phyloP scores from a whole-genome alignment of 768 basidiomycete species.

The Panus rudis region DNA sequence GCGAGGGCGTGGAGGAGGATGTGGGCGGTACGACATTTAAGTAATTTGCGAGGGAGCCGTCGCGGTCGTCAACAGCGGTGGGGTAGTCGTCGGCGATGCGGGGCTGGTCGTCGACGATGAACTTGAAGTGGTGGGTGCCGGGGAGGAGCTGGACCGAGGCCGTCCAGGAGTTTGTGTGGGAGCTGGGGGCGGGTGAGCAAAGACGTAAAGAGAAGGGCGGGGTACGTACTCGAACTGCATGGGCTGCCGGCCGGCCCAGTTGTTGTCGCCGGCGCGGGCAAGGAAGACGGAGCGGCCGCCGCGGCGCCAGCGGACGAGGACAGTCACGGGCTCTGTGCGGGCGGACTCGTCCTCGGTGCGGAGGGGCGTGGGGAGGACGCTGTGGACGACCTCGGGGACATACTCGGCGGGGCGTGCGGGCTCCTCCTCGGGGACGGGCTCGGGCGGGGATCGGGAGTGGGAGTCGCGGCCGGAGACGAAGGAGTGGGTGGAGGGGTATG shows the following conservation, averaged over 20 bases:
- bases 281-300: slow-evolving; percentile 59
- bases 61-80: slow-evolving; percentile 80
- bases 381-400: slow-evolving; percentile 51
- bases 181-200: slow-evolving; percentile 9
- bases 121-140: slow-evolving; percentile 91
- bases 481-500: slow-evolving; percentile 38
- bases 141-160: slow-evolving; percentile 56
- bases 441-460: too few species aligned
- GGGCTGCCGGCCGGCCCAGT: slow-evolving; percentile 62
- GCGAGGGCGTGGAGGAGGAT: slow-evolving; percentile 18
- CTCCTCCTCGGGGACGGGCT: slow-evolving; percentile 20
- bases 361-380: slow-evolving; percentile 54
- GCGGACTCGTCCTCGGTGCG: slow-evolving; percentile 28
- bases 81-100: slow-evolving; percentile 73
- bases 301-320: slow-evolving; percentile 61
- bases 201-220: slow-evolving; percentile 13
- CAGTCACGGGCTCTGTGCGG: slow-evolving; percentile 25
- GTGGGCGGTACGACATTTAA: slow-evolving; percentile 53
- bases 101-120: slow-evolving; percentile 89
- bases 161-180: slow-evolving; percentile 30
- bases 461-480: slow-evolving; percentile 21
- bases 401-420: slow-evolving; percentile 29
- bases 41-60: slow-evolving; percentile 92
- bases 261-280: slow-evolving; percentile 65
- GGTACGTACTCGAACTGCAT: slow-evolving; percentile 59